A percentile compares a stretch with the other conserved stretches of the same genome.
Evolutionary conservation across 1,284 basidiomycete genomes (phyloP).

Genomic region (Phenoliferia sp.): DNA sequence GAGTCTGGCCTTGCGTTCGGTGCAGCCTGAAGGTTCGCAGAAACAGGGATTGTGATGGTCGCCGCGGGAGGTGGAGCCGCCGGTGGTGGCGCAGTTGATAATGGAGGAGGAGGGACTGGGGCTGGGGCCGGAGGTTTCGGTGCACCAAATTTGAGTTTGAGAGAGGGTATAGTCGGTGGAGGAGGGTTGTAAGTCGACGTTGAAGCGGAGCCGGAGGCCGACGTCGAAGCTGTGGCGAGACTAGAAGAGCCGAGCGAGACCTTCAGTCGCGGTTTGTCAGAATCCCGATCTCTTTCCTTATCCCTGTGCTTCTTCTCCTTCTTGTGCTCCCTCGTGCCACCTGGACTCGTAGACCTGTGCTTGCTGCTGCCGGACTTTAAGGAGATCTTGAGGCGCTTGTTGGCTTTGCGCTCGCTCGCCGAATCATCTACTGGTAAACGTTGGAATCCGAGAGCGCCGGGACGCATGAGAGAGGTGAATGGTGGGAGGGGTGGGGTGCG

Average conservation of each 20-base stretch:
- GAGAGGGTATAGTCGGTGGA: neutral
- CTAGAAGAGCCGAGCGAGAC: neutral
- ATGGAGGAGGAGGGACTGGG: neutral
- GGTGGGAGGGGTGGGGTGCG: constrained; percentile 19
- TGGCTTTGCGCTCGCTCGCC: constrained; percentile 15
- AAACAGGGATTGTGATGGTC: neutral
- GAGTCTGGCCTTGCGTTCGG: neutral
- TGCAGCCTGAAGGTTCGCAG: neutral
- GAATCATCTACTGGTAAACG: neutral
- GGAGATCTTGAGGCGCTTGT: neutral
- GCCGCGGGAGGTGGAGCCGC: neutral
- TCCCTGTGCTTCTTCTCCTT: constrained; percentile 6
- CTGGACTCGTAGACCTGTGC: neutral
- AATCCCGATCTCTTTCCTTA: neutral
- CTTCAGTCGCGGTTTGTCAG: neutral
- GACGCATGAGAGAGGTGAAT: constrained; percentile 16
- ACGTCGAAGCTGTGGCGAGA: neutral
- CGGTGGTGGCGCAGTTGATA: neutral
- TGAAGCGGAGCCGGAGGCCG: neutral
- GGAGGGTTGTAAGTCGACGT: neutral
- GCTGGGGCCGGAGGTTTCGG: neutral
- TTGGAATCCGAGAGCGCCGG: neutral
- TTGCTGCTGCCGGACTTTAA: neutral
- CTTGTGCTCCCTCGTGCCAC: neutral
- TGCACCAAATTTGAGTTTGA: neutral